Evolutionary conservation across 192 early-diverging fungal genomes (phyloP).

Genomic region (Backusella parvicylindrica): DNA sequence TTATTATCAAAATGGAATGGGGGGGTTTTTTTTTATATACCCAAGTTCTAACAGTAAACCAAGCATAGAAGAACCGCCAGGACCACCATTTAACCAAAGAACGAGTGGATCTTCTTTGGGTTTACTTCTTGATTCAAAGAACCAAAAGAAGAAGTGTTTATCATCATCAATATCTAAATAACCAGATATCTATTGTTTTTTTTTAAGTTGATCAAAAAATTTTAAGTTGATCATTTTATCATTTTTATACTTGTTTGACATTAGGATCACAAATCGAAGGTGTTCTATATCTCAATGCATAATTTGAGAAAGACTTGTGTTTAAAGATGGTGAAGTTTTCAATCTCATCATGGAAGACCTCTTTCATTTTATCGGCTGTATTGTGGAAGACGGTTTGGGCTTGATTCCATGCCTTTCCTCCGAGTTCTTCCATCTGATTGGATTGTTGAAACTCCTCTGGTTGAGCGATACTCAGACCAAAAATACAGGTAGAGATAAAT

Average conservation of each 20-base stretch:
- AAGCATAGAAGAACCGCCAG: slow-evolving; percentile 59
- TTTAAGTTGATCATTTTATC: no score
- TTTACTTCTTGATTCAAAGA: slow-evolving; percentile 88
- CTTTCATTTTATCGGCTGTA: background rate
- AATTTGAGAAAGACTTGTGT: slow-evolving; percentile 64
- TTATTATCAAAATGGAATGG: background rate
- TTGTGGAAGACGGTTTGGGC: slow-evolving; percentile 31
- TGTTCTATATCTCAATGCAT: slow-evolving; percentile 68
- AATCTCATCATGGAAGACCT: background rate
- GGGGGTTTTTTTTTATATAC: background rate
- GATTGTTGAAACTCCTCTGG: background rate
- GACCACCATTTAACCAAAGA: slow-evolving; percentile 82
- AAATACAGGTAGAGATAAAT: background rate
- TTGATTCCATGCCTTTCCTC: background rate
- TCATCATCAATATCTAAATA: slow-evolving; percentile 66
- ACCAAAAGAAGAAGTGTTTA: slow-evolving; percentile 94
- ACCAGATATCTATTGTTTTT: slow-evolving; percentile 59
- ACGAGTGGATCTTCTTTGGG: slow-evolving; percentile 73
- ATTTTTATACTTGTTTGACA: slow-evolving; percentile 3
- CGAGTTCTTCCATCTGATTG: background rate
- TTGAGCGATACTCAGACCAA: background rate
- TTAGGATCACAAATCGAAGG: slow-evolving; percentile 49
- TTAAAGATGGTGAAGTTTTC: slow-evolving; percentile 43
- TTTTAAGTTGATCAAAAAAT: no score
- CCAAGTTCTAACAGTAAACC: background rate